Conservation (phyloP, 225 moss, liverwort and hornwort genomes). For the Climacium dendroides region DNA sequence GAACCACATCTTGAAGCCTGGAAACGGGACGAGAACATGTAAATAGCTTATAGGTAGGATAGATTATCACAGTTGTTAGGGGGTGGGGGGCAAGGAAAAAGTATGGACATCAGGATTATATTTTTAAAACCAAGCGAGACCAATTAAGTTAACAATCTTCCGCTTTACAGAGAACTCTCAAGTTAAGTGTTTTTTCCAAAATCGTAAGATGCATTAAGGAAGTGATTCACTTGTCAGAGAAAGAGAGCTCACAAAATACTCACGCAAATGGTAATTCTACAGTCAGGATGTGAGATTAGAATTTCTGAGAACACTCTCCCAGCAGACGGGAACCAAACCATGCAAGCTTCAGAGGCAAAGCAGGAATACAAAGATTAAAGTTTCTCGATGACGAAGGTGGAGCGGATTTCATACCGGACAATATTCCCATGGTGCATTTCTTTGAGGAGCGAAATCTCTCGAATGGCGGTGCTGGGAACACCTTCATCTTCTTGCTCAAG, state of each 20-base stretch:
- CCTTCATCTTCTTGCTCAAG: conserved; percentile 99
- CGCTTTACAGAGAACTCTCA: background rate
- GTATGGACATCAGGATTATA: background rate
- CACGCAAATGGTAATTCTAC: background rate
- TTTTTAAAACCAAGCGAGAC: background rate
- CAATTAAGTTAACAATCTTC: background rate
- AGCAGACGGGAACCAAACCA: background rate
- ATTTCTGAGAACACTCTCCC: background rate
- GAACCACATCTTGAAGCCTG: conserved; percentile 96
- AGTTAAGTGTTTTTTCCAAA: background rate
- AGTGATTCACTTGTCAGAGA: background rate
- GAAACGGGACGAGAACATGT: background rate
- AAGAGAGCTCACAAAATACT: background rate
- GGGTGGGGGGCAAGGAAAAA: background rate
- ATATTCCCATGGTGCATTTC: conserved; percentile 99
- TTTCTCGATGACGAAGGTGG: background rate
- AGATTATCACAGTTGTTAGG: background rate
- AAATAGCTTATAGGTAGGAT: background rate
- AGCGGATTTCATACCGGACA: conserved; percentile 52
- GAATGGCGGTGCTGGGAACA: conserved; percentile 92
- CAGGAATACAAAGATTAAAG: background rate
- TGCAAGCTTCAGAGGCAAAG: background rate
- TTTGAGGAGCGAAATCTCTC: conserved; percentile 92
- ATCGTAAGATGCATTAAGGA: background rate
- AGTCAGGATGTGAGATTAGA: background rate